These are phyloP conservation scores for Musa balbisiana DNA, from an alignment of 202 grass and related monocot genomes.

Conservation along the genomic window DNA sequence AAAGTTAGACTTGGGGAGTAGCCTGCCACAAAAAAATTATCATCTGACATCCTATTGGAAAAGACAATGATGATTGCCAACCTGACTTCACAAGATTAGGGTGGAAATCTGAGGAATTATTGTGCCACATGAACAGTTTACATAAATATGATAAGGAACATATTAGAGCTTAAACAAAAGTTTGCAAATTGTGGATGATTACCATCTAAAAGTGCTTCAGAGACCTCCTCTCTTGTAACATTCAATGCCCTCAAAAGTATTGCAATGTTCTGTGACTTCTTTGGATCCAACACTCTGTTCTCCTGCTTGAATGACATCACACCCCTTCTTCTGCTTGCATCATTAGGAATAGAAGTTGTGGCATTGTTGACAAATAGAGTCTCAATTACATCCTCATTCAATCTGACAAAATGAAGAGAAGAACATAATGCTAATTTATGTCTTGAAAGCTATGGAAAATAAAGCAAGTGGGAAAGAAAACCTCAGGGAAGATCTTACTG, in stretches of 20 bases:
- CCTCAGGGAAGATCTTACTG: conserved; percentile 44
- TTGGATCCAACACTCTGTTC: conserved; percentile 95
- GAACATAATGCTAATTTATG: neutral
- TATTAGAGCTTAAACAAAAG: neutral
- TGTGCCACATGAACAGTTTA: neutral
- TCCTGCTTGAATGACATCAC: conserved; percentile 56
- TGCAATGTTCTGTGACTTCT: conserved; percentile 98
- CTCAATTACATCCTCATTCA: conserved; percentile 96
- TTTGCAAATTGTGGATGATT: conserved; percentile 14
- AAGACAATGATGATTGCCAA: neutral
- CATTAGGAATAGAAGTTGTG: conserved; percentile 38
- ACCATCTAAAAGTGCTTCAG: conserved; percentile 86
- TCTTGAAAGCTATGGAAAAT: no score
- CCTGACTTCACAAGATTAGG: neutral
- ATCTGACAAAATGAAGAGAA: conserved; percentile 32
- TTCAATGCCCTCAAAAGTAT: conserved; percentile 92
- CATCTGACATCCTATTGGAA: no score
- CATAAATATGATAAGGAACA: neutral
- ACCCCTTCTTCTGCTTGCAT: conserved; percentile 41
- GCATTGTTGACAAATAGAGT: conserved; percentile 87
- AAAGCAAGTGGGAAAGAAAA: neutral
- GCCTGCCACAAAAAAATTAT: neutral
- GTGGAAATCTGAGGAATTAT: neutral
- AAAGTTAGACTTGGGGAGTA: neutral
- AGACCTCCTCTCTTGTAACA: conserved; percentile 86